Evolutionary conservation across 2,329 filamentous ascomycete species (phyloP).

Genomic region (Claviceps sp.): DNA sequence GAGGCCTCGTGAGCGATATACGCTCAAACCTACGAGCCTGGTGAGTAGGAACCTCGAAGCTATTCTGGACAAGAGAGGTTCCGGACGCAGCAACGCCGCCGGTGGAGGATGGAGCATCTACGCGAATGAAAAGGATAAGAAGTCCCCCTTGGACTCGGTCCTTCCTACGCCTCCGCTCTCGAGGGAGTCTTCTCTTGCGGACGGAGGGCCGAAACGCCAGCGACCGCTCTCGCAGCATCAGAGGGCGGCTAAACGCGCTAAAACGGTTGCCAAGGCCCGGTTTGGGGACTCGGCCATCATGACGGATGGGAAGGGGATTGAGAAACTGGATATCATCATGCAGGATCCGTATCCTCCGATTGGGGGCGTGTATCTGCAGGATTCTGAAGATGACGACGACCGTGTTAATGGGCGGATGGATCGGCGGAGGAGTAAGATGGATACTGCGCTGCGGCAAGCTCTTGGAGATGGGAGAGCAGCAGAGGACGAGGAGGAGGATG

Average conservation of each 20-base stretch:
- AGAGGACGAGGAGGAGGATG: conserved; percentile 14
- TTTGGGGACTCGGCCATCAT: conserved; percentile 51
- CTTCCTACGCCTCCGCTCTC: conserved; percentile 35
- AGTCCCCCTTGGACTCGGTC: conserved; percentile 41
- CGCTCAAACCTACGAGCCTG: conserved; percentile 53
- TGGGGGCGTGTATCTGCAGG: conserved; percentile 6
- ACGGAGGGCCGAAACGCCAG: conserved; percentile 16
- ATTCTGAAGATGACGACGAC: conserved; percentile 14
- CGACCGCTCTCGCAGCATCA: conserved; percentile 15
- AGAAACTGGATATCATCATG: conserved; percentile 45
- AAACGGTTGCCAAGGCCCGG: conserved; percentile 48
- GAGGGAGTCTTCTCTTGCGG: conserved; percentile 14
- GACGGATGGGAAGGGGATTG: conserved; percentile 46
- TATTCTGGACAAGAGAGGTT: conserved; percentile 54
- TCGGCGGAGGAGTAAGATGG: conserved; percentile 21
- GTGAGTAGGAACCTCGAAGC: conserved; percentile 58
- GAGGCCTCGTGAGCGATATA: conserved; percentile 56
- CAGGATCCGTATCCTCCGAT: conserved; percentile 40
- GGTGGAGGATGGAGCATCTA: conserved; percentile 73
- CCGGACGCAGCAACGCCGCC: conserved; percentile 55
- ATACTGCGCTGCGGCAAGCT: conserved; percentile 19
- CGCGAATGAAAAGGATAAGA: conserved; percentile 43
- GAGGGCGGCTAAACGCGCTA: conserved; percentile 41
- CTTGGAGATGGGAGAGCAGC: conserved; percentile 11
- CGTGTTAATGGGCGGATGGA: conserved; percentile 8